Percentiles rank a stretch among this genome's conserved stretches.
phyloP scores from a whole-genome alignment of 257 asterid genomes.

The Cruciata laevipes region DNA sequence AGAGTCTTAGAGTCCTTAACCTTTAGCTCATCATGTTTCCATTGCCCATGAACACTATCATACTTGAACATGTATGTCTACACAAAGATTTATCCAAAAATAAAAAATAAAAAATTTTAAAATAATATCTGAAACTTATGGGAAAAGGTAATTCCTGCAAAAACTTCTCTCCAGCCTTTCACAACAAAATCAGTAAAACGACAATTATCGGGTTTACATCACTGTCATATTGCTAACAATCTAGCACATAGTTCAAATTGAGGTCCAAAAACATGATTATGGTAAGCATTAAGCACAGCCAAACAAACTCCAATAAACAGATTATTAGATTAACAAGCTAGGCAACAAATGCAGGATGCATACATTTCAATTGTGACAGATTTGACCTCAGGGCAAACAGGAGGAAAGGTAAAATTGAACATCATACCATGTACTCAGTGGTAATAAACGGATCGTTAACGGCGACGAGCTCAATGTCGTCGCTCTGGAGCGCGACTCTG shows the following conservation, averaged over 20 bases:
- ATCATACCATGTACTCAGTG: constrained; percentile 65
- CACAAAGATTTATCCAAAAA: neutral
- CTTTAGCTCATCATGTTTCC: constrained; percentile 58
- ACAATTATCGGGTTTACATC: too few species aligned
- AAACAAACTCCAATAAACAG: neutral
- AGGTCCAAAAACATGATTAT: neutral
- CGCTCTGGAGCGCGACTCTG: constrained; percentile 65
- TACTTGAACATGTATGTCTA: constrained; percentile 89
- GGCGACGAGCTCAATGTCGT: constrained; percentile 83
- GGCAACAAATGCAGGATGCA: neutral
- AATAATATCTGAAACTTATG: too few species aligned
- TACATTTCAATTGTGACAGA: too few species aligned
- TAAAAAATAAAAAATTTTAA: neutral
- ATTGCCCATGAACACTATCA: constrained; percentile 79
- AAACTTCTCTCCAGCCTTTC: too few species aligned
- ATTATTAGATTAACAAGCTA: too few species aligned
- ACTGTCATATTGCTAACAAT: too few species aligned
- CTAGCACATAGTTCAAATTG: neutral
- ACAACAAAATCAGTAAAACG: too few species aligned
- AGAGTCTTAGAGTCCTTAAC: constrained; percentile 77
- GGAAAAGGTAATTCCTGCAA: too few species aligned
- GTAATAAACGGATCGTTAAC: constrained; percentile 80
- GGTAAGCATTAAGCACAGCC: neutral
- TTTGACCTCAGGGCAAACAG: neutral
- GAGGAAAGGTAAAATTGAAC: neutral